Conservation (phyloP, 2,329 filamentous ascomycete species). For the Helotiales sp. region DNA sequence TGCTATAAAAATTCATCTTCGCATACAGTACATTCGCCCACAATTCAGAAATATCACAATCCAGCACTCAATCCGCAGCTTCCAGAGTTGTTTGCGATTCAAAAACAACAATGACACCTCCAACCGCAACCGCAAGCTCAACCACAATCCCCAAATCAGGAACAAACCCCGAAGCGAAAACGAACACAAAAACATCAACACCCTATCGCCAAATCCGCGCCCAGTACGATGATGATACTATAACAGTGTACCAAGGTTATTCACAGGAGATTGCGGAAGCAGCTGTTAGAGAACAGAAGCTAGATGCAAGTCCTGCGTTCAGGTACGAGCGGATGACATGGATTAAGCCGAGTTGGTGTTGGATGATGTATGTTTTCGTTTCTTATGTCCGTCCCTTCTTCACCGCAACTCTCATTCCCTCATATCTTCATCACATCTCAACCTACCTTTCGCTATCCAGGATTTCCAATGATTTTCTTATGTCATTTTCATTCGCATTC, state of each 20-base stretch:
- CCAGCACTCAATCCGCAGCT: too few species aligned
- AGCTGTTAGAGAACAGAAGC: slow-evolving; percentile 56
- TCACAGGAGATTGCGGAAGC: slow-evolving; percentile 55
- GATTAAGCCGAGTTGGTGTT: slow-evolving; percentile 67
- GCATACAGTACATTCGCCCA: neutral
- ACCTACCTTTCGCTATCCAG: too few species aligned
- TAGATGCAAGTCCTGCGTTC: slow-evolving; percentile 59
- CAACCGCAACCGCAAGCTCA: neutral
- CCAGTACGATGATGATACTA: slow-evolving; percentile 52
- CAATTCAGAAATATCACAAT: too few species aligned
- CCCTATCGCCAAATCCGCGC: slow-evolving; percentile 59
- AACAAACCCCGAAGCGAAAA: too few species aligned
- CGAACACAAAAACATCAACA: neutral
- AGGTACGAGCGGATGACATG: slow-evolving; percentile 63
- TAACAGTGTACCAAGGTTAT: slow-evolving; percentile 69
- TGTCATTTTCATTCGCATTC: neutral
- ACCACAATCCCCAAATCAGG: neutral
- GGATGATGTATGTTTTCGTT: slow-evolving; percentile 55
- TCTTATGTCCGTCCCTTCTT: too few species aligned
- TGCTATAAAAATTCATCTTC: neutral
- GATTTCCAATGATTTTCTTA: too few species aligned
- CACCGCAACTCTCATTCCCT: neutral
- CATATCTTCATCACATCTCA: too few species aligned
- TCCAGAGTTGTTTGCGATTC: too few species aligned
- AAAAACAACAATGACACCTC: neutral